Base-by-base conservation (phyloP, 371 early-diverging fungal species). In the Fennellomyces sp. region DNA sequence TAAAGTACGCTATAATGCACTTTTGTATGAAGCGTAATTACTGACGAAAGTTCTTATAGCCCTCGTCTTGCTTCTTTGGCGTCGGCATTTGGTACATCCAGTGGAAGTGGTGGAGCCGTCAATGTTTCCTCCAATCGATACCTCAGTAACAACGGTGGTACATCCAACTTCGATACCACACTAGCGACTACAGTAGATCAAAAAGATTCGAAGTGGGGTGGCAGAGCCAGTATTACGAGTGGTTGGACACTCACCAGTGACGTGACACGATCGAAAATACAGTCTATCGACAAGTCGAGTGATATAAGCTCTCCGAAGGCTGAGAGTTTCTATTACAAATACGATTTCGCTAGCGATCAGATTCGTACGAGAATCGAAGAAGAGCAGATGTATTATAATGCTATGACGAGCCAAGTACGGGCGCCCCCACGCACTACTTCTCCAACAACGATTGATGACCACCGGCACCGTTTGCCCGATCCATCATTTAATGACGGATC, bases 1-100 rank as follows among this genome's bases (percentile, higher is more conserved):
- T 75, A 17, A 72, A 71, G 75, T 75, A 64, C n/a, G n/a, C n/a
- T n/a, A n/a, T n/a, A n/a, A n/a, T 31, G 67, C 48, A 11, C 39
- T 30, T 39, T 27, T 51, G 3, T 51, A 29, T 21, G 12, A 33
- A 7, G 5, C 33, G 5, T 33, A 5, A 33, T 33, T 33, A 33
- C 33, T 33, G 8, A 3, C 8, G 4, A 10, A 15, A 10, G 10
- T n/a, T 4, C 5, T 11, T 27, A 26, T 38, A 54, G 55, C 19
- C 55, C 55, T 13, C 55, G 55, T 27, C 12, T 54, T 26, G 55
- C 55, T n/a, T 38, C 55, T 13, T 39, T 54, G 39, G 55, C 55
- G 13, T 27, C 55, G n/a, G 39, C 15, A 38, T 54, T 54, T 54
- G 55, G 55, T 27, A 38, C 55, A 2, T 54, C 55, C 15, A 36